A percentile compares a stretch with the other conserved stretches of the same genome.
phyloP scores from a whole-genome alignment of 208 protist genomes.

The Polymyxa betae region DNA sequence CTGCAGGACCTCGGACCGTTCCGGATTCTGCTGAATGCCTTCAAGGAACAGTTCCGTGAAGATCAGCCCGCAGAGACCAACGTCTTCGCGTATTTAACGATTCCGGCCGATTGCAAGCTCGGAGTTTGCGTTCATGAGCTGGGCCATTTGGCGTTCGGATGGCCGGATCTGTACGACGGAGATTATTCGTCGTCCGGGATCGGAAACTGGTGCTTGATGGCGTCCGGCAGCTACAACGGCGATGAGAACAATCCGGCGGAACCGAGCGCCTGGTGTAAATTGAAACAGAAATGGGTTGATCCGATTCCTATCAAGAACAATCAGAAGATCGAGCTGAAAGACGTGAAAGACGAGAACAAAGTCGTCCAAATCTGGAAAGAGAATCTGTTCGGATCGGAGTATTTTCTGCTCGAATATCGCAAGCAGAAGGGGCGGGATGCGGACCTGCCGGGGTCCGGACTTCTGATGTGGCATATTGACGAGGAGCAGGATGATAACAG shows the following conservation, averaged over 20 bases:
- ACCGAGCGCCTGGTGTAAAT: not conserved
- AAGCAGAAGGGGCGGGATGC: too few species aligned
- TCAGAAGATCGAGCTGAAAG: too few species aligned
- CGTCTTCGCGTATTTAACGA: not conserved
- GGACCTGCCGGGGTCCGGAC: too few species aligned
- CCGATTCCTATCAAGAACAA: not conserved
- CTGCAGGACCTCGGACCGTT: too few species aligned
- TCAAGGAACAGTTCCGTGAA: too few species aligned
- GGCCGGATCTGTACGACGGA: not conserved
- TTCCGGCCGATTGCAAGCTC: not conserved
- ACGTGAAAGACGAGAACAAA: too few species aligned
- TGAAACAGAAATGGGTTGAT: not conserved
- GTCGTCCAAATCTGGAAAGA: too few species aligned
- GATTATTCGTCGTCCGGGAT: not conserved
- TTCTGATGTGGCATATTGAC: too few species aligned
- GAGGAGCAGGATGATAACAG: too few species aligned
- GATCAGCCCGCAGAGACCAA: not conserved
- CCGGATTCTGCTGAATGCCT: too few species aligned
- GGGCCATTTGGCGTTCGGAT: not conserved
- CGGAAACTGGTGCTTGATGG: not conserved
- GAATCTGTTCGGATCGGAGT: too few species aligned
- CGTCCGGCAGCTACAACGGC: not conserved
- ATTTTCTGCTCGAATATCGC: too few species aligned
- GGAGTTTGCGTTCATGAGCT: not conserved
- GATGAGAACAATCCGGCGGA: not conserved